A percentile compares a stretch with the other conserved stretches of the same genome.
Evolutionary conservation across 352 stramenopile genomes (phyloP).

Genomic region (Thalassiosira oceanica): DNA sequence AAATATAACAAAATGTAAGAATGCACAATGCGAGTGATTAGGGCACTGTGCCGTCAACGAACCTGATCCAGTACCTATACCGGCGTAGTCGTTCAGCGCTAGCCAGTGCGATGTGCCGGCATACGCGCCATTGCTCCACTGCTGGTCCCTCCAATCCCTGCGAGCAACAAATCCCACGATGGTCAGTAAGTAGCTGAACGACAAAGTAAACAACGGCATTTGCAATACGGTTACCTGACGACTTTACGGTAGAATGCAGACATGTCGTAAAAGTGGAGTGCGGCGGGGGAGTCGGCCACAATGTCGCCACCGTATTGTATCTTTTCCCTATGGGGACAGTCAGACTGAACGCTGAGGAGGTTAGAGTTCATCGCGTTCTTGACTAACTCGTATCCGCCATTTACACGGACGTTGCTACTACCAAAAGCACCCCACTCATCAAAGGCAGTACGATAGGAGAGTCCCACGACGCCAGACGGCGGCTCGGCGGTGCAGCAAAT

Average conservation of each 20-base stretch:
- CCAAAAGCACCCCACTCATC: conserved; percentile 43
- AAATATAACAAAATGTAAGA: too few species aligned
- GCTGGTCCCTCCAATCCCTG: conserved; percentile 39
- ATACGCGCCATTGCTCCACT: conserved; percentile 52
- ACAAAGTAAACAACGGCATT: neutral
- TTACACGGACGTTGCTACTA: conserved; percentile 40
- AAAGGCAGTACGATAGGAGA: conserved; percentile 44
- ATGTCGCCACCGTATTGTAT: conserved; percentile 62
- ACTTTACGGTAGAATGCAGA: conserved; percentile 53
- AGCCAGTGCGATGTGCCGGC: conserved; percentile 44
- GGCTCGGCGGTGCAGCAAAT: conserved; percentile 42
- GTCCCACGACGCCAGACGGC: conserved; percentile 24
- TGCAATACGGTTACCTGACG: conserved; percentile 16
- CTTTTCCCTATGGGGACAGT: conserved; percentile 65
- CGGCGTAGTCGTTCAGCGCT: conserved; percentile 45
- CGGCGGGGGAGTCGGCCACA: conserved; percentile 36
- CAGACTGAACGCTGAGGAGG: conserved; percentile 51
- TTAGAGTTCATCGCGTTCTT: conserved; percentile 54
- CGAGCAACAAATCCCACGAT: too few species aligned
- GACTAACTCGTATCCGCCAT: conserved; percentile 52
- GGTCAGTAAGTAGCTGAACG: too few species aligned
- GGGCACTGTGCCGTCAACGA: too few species aligned
- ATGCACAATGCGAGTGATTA: too few species aligned
- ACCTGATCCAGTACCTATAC: conserved; percentile 24
- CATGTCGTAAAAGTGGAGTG: conserved; percentile 51